Evolutionary conservation across 805 yeast species (phyloP).

Genomic region (Candida xyloterini): DNA sequence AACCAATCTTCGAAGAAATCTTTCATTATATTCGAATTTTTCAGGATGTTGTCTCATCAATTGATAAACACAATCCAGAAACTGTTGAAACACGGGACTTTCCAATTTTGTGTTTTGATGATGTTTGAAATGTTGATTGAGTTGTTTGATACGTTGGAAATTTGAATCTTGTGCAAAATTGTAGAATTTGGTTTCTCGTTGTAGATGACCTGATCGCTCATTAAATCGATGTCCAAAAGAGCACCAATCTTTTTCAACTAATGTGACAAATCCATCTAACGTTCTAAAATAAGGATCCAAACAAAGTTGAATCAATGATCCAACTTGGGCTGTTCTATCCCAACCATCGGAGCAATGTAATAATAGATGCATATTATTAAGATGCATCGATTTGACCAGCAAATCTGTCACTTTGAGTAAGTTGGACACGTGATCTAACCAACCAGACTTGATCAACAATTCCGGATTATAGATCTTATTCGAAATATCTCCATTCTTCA

Average conservation of each 20-base stretch:
- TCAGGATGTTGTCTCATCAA: constrained; percentile 65
- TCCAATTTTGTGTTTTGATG: constrained; percentile 52
- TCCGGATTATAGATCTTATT: constrained; percentile 47
- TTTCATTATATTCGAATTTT: constrained; percentile 81
- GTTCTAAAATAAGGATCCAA: constrained; percentile 90
- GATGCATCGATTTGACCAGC: constrained; percentile 75
- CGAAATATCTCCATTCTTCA: constrained; percentile 66
- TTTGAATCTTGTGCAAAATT: constrained; percentile 37
- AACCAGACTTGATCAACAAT: constrained; percentile 61
- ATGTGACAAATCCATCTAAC: constrained; percentile 75
- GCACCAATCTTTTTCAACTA: constrained; percentile 93
- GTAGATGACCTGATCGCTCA: constrained; percentile 77
- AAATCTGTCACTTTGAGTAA: constrained; percentile 74
- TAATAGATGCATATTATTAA: constrained; percentile 76
- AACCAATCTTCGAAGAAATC: constrained; percentile 77
- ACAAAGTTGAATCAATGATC: constrained; percentile 80
- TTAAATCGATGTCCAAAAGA: constrained; percentile 90
- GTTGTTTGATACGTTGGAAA: constrained; percentile 41
- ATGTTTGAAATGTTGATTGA: constrained; percentile 50
- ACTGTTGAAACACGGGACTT: constrained; percentile 95
- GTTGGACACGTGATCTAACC: constrained; percentile 72
- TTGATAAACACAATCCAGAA: constrained; percentile 86
- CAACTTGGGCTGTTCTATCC: constrained; percentile 93
- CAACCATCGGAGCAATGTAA: constrained; percentile 98
- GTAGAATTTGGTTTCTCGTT: constrained; percentile 47